phyloP scores from a whole-genome alignment of 208 protist species.

The Wallacemonas collosoma region DNA sequence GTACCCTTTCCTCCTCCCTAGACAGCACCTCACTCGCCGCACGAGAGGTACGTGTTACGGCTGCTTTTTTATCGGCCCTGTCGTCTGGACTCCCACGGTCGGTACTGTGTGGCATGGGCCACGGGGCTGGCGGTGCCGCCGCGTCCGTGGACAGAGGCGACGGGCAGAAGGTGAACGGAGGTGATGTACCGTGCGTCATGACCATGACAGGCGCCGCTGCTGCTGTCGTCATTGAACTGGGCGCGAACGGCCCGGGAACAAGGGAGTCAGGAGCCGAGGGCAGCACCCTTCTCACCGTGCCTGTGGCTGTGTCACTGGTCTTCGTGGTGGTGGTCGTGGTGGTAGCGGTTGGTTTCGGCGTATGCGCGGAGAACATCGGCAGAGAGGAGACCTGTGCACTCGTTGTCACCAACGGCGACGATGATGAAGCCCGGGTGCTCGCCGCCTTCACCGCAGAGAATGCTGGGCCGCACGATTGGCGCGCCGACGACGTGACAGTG shows the following conservation, averaged over 20 bases:
- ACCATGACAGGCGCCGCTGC: constrained; percentile 33
- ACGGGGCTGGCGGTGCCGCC: neutral
- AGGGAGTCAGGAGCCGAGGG: no score
- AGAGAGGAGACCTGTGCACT: neutral
- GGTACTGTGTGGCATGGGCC: constrained; percentile 8
- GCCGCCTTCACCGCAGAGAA: neutral
- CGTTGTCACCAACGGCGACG: constrained; percentile 3
- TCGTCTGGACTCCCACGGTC: neutral
- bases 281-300: neutral
- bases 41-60: no score
- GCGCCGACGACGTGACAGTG: no score
- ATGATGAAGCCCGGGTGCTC: neutral
- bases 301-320: neutral
- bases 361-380: neutral
- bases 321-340: neutral
- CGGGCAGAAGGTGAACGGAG: constrained; percentile 48
- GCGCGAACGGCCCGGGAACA: no score
- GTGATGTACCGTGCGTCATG: constrained; percentile 32
- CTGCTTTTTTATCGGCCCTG: no score
- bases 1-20: neutral
- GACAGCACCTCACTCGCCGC: neutral
- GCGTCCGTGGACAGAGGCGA: constrained; percentile 9
- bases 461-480: no score
- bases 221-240: neutral
- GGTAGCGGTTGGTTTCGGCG: neutral